These are phyloP conservation scores for Mitragyna speciosa DNA, from an alignment of 257 asterid species.

Conservation along the genomic window DNA sequence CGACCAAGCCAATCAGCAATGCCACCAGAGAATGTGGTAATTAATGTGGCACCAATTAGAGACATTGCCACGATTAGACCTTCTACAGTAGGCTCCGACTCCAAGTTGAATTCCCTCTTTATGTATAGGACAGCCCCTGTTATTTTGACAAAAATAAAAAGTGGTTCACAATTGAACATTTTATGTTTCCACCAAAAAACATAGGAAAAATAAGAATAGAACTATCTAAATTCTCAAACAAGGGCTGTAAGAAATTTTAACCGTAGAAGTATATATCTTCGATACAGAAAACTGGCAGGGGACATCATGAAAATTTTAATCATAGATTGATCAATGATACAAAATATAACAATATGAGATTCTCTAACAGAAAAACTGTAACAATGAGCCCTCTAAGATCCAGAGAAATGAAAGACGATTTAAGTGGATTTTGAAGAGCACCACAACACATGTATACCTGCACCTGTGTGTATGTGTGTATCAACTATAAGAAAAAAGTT, in stretches of 20 bases:
- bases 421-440: too few relatives aligned
- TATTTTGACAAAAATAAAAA: neutral
- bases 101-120: conserved; percentile 56
- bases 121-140: conserved; percentile 56
- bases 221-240: neutral
- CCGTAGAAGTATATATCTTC: neutral
- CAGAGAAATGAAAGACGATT: too few relatives aligned
- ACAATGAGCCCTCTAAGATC: too few relatives aligned
- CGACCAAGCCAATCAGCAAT: conserved; percentile 61
- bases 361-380: too few relatives aligned
- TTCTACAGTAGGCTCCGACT: conserved; percentile 50
- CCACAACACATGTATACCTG: too few relatives aligned
- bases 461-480: too few relatives aligned
- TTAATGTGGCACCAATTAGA: conserved; percentile 57
- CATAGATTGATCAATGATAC: too few relatives aligned
- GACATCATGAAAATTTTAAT: too few relatives aligned
- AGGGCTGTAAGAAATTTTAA: too few relatives aligned
- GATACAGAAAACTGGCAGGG: neutral
- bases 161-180: neutral
- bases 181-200: neutral
- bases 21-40: conserved; percentile 55
- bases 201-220: neutral
- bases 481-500: too few relatives aligned
- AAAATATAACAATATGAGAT: too few relatives aligned
- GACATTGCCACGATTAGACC: conserved; percentile 68